These are phyloP conservation scores for Camillea tinctor DNA, from an alignment of 2,329 filamentous ascomycete genomes.

Conservation along the genomic window DNA sequence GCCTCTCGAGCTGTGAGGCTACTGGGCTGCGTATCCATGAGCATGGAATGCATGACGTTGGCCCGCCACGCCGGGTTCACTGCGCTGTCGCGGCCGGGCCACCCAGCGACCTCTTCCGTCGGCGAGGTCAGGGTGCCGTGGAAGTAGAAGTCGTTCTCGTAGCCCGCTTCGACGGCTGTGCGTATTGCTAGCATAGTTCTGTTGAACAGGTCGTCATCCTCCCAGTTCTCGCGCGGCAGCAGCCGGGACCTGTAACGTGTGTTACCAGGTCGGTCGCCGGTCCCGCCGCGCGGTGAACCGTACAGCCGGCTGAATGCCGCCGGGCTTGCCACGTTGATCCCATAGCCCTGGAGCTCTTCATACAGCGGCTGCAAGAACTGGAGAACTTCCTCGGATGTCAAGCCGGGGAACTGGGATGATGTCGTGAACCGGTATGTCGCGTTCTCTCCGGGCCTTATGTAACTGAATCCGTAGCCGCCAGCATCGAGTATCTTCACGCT, in stretches of 20 bases:
- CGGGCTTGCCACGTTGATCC: constrained; percentile 31
- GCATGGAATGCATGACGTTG: constrained; percentile 36
- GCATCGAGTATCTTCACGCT: constrained; percentile 34
- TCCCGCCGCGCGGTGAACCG: constrained; percentile 25
- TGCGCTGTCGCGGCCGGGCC: constrained; percentile 32
- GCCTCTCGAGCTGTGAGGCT: constrained; percentile 24
- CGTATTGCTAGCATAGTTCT: constrained; percentile 33
- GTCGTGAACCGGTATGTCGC: constrained; percentile 33
- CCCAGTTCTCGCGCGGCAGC: constrained; percentile 31
- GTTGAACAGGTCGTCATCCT: constrained; percentile 26
- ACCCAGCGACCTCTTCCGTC: constrained; percentile 30
- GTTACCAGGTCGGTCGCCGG: constrained; percentile 29
- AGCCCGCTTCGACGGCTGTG: constrained; percentile 28
- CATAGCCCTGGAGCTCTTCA: constrained; percentile 31
- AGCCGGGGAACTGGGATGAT: constrained; percentile 33
- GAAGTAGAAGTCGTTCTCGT: constrained; percentile 36
- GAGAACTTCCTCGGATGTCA: constrained; percentile 18
- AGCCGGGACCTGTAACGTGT: constrained; percentile 35
- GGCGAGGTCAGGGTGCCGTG: constrained; percentile 34
- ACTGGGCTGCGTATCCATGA: constrained; percentile 27
- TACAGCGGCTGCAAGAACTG: constrained; percentile 35
- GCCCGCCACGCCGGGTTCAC: constrained; percentile 45
- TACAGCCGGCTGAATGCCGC: constrained; percentile 27
- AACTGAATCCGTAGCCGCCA: constrained; percentile 37
- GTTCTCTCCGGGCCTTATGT: constrained; percentile 30